Evolutionary conservation across 2,329 filamentous ascomycete species (phyloP), one percentile per base, ranked within the genome.

Genomic region (Fulvia fulva): DNA sequence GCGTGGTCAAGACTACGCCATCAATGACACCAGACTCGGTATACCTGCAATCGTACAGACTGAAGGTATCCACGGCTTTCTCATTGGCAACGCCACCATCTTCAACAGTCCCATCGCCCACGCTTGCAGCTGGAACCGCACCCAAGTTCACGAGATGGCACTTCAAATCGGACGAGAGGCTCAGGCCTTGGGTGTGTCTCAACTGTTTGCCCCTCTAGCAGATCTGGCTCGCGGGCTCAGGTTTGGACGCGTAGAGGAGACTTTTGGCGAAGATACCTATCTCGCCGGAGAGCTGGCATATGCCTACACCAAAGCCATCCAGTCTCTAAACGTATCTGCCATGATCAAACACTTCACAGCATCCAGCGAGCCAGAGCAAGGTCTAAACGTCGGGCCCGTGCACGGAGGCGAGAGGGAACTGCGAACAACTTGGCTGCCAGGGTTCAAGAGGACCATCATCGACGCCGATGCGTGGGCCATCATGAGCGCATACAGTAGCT

Each of bases 281-380:
- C 77, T 91, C 62, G 80, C 85, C 2, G 88, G 87, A 6, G 87
- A 91, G 68, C 81, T 89, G 59, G 85, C 81, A 0, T 84, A 88
- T 67, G 75, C 79, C 32, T 85, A 82, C 57, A 77, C 85, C 32
- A 78, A 75, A 52, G 84, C 87, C 23, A 73, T 90, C 1, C 87
- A 91, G 70, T 80, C 79, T 12, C 77, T 79, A 32, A 85, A 85
- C 45, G 87, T 90, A 5, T 85, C 83, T 23, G 83, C 88, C 16
- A 90, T 84, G 72, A 85, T 91, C 49, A 91, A 91, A 75, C 88
- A 91, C 69, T 91, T 87, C 70, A 86, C 85, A 12, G 88, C 82
- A 1, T 90, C 85, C 67, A 87, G 81, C 49, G 77, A 78, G 1
- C 87, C 87, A 0, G 88, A 91, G 66, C 87, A 90, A 70, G 88